Evolutionary conservation across 495 filamentous ascomycete species (phyloP).

Genomic region (Choiromyces venosus): DNA sequence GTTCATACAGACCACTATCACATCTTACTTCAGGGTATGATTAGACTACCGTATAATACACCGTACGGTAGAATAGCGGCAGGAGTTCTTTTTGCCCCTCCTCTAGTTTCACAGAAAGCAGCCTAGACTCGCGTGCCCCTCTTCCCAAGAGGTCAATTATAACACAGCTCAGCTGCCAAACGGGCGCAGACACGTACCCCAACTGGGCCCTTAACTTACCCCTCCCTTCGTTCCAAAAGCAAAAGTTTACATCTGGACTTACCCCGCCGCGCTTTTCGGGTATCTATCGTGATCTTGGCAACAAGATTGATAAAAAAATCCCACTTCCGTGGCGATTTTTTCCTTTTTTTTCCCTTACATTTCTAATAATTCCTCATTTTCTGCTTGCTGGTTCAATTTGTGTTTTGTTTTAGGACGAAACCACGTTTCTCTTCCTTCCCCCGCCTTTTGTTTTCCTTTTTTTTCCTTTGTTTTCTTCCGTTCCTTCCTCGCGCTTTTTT

Average conservation of each 20-base stretch:
- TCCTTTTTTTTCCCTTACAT: background rate
- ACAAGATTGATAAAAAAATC: background rate
- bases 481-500: background rate
- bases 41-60: background rate
- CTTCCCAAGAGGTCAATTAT: constrained; percentile 1
- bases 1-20: background rate
- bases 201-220: background rate
- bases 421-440: background rate
- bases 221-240: background rate
- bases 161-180: background rate
- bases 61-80: background rate
- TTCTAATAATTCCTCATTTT: background rate
- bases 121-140: background rate
- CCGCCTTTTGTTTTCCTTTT: background rate
- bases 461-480: background rate
- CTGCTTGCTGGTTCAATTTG: background rate
- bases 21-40: background rate
- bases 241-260: background rate
- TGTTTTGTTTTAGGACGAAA: background rate
- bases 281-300: constrained; percentile 3
- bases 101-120: background rate
- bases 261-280: background rate
- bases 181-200: background rate
- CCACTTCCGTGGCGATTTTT: background rate
- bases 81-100: background rate